Evolutionary conservation across 495 filamentous ascomycete genomes (phyloP).

Genomic region (Articulospora tetracladia): DNA sequence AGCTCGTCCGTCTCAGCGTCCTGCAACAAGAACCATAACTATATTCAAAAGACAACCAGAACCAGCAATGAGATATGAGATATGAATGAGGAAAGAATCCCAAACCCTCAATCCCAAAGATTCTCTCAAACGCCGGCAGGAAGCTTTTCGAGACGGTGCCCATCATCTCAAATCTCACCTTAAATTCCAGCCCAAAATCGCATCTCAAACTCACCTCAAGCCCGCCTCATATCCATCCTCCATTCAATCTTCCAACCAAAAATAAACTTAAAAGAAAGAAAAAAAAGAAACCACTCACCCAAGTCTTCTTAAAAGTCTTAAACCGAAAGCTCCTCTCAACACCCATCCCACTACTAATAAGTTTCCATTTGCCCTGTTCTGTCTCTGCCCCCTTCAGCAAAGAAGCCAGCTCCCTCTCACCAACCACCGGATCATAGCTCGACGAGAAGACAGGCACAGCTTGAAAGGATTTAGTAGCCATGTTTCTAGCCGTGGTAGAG

Average conservation of each 20-base stretch:
- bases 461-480: neutral
- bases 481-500: neutral
- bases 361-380: constrained; percentile 43
- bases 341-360: constrained; percentile 46
- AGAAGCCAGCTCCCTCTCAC: constrained; percentile 4
- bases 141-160: no score
- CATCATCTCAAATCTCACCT: neutral
- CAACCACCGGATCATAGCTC: constrained; percentile 15
- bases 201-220: neutral
- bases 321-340: constrained; percentile 58
- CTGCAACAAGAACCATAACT: neutral
- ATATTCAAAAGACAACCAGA: no score
- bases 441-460: constrained; percentile 12
- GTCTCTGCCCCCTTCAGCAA: constrained; percentile 8
- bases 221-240: neutral
- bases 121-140: no score
- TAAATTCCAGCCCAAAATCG: neutral
- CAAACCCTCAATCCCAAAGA: neutral
- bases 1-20: no score
- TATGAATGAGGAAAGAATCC: no score
- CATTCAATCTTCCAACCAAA: no score
- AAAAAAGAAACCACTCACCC: constrained; percentile 40
- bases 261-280: neutral
- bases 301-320: constrained; percentile 57
- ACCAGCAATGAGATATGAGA: no score